Conservation (phyloP, 768 basidiomycete species). For the Mrakia frigida region DNA sequence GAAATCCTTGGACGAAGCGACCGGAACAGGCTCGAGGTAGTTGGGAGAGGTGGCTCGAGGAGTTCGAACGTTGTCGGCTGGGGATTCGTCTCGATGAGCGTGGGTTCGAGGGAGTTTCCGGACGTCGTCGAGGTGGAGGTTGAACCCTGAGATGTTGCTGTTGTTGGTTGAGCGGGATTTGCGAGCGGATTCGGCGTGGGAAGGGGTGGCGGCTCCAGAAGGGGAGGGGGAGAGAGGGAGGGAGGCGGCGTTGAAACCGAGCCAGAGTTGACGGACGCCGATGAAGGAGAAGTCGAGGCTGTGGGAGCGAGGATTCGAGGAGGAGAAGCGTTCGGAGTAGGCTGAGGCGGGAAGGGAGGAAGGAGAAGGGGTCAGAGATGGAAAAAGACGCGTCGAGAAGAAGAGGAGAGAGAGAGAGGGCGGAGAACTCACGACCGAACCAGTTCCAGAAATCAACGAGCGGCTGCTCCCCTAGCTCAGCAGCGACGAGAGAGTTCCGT, state of each 20-base stretch:
- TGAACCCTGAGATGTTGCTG: background rate
- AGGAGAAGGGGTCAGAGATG: background rate
- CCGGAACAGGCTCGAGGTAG: background rate
- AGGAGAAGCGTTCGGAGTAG: slow-evolving; percentile 13
- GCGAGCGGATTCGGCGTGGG: background rate
- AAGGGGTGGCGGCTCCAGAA: background rate
- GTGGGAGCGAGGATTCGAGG: slow-evolving; percentile 1
- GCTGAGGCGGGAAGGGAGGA: background rate
- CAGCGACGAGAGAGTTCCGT: background rate
- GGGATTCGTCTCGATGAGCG: background rate
- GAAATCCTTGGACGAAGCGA: background rate
- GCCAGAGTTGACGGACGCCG: slow-evolving; percentile 2
- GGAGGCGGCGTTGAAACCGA: background rate
- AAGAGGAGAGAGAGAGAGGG: background rate
- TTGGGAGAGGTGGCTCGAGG: background rate
- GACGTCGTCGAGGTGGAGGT: background rate
- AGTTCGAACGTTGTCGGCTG: background rate
- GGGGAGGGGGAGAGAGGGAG: slow-evolving; percentile 6
- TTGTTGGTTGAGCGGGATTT: background rate
- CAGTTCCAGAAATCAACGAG: slow-evolving; percentile 21
- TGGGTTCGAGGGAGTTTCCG: background rate
- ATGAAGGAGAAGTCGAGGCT: slow-evolving; percentile 9
- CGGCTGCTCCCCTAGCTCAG: background rate
- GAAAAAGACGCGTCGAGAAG: background rate
- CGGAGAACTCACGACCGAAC: background rate